Evolutionary conservation across 148 eudicot genomes (phyloP), one percentile per base, ranked within the genome.

Genomic region (Rhododendron mucronatum): DNA sequence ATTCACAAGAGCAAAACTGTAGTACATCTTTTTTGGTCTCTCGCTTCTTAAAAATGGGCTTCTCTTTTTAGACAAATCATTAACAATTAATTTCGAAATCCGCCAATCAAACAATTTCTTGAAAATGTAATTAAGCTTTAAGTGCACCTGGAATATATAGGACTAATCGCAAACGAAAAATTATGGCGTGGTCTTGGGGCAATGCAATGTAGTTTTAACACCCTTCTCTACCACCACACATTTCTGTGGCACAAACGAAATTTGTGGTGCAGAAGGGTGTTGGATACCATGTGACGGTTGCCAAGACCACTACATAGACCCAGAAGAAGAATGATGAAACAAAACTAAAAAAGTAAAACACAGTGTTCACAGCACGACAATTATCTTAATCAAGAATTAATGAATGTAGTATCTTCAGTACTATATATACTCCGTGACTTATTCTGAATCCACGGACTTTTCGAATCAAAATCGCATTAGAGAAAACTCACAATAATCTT

Each of bases 401-500:
- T 21, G 55, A 1, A 11, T 11, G 23, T 55, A 55, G 61, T 55
- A 55, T 55, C 61, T 55, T 16, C 5, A 5, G 61, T 5, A 16
- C 61, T 16, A 1, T 16, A 55, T 9, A 10, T 12, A 11, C 1
- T 44, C 53, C 45, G 21, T 11, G 28, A 73, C 50, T 12, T 2
- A 57, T 59, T 23, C 14, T 20, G 61, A 55, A 55, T 18, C 61
- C 4, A 12, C 5, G 26, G 28, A 78, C 77, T 57, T 57, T 57
- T 18, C 47, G 44, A 55, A 51, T 53, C 13, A 33, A n/a, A 33
- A 78, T 44, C 15, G 28, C 28, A 20, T 13, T 65, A 11, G 33
- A 69, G 23, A 80, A 59, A 84, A 65, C 89, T 87, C 81, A 87
- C 89, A 87, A 33, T 51, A 47, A 78, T 78, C 5, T 84, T 75